These are phyloP conservation scores for Gamarada debralockiae DNA, from an alignment of 495 filamentous ascomycete species.

Conservation along the genomic window DNA sequence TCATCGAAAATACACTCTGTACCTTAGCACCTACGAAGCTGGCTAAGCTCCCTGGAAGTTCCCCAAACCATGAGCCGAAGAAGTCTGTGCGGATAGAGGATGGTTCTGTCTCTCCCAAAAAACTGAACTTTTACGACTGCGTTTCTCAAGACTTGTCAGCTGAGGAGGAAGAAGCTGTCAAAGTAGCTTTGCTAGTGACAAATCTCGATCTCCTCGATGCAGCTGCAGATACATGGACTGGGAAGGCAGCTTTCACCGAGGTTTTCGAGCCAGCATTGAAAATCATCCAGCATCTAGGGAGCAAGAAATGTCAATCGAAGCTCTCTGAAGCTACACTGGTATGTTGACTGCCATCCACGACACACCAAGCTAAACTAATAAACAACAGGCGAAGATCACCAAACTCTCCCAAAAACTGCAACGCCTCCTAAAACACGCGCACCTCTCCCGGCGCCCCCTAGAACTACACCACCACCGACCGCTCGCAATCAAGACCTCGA, in stretches of 20 bases:
- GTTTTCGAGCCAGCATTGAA: constrained; percentile 58
- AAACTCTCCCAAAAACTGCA: constrained; percentile 40
- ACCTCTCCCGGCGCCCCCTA: constrained; percentile 66
- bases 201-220: constrained; percentile 52
- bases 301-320: constrained; percentile 45
- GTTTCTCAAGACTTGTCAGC: constrained; percentile 17
- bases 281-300: constrained; percentile 50
- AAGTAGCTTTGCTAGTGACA: constrained; percentile 55
- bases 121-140: constrained; percentile 52
- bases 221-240: constrained; percentile 60
- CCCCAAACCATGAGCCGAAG: constrained; percentile 58
- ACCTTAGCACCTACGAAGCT: constrained; percentile 55
- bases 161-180: constrained; percentile 40
- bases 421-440: constrained; percentile 50
- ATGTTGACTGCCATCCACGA: background rate
- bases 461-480: constrained; percentile 87
- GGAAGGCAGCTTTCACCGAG: constrained; percentile 67
- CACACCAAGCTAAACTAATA: background rate
- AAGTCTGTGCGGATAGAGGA: constrained; percentile 48
- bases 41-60: constrained; percentile 40
- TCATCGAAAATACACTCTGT: constrained; percentile 70
- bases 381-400: constrained; percentile 29
- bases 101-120: constrained; percentile 31
- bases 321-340: constrained; percentile 35
- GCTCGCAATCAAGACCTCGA: constrained; percentile 78